Conservation (phyloP, 1,139 yeast genomes). For the Candida frijolesensis region DNA sequence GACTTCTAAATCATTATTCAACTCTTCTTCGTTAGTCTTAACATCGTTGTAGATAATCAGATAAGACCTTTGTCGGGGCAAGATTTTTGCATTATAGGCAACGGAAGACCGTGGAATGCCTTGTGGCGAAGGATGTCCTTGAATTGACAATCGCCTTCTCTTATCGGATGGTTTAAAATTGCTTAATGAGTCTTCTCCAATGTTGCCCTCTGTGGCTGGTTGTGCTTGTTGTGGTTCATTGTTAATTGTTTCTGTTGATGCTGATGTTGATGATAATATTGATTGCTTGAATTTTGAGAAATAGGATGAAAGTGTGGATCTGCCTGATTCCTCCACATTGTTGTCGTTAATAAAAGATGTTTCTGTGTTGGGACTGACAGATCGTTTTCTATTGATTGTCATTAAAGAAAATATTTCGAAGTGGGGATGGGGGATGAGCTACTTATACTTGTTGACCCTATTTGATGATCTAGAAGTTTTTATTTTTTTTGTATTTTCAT, state of each 20-base stretch:
- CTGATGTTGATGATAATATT: conserved; percentile 1
- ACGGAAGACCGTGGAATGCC: conserved; percentile 33
- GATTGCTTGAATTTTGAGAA: conserved; percentile 5
- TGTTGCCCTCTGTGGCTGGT: conserved; percentile 1
- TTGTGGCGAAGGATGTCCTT: conserved; percentile 22
- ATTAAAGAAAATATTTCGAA: not conserved
- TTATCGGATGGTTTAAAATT: conserved; percentile 29
- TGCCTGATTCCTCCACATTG: not conserved
- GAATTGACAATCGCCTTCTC: conserved; percentile 33
- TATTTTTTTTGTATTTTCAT: not conserved
- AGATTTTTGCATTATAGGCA: conserved; percentile 13
- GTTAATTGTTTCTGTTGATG: not conserved
- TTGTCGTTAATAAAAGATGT: not conserved
- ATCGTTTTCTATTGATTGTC: conserved; percentile 12
- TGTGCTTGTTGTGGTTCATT: conserved; percentile 3
- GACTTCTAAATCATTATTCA: conserved; percentile 32
- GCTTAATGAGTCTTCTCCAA: conserved; percentile 20
- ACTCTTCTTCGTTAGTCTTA: conserved; percentile 28
- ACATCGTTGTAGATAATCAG: conserved; percentile 27
- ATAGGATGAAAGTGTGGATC: conserved; percentile 1
- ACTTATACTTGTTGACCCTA: not conserved
- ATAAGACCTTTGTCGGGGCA: conserved; percentile 23
- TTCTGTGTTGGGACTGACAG: conserved; percentile 20
- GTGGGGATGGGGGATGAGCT: not conserved
- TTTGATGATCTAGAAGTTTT: not conserved